phyloP scores from a whole-genome alignment of 73 alveolate genomes.

The Halteria grandinella region DNA sequence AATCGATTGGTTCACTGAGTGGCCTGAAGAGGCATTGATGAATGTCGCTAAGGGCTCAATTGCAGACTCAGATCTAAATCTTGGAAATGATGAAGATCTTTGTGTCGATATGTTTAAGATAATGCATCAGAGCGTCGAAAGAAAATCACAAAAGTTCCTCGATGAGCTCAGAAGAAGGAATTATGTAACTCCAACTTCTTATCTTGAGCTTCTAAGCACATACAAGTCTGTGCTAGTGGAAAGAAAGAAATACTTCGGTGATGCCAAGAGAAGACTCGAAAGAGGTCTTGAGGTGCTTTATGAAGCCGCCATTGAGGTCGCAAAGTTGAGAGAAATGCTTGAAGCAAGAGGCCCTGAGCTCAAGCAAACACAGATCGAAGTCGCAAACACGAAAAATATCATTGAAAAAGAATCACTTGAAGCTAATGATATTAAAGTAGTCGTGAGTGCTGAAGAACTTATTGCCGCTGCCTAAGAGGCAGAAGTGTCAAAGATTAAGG shows the following conservation, averaged over 20 bases:
- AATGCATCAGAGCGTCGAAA: conserved; percentile 92
- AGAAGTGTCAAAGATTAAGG: conserved; percentile 71
- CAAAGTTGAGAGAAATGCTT: conserved; percentile 82
- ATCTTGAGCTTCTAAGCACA: conserved; percentile 84
- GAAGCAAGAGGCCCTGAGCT: conserved; percentile 91
- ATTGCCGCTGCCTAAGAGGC: conserved; percentile 78
- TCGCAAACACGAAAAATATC: conserved; percentile 88
- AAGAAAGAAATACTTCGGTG: conserved; percentile 82
- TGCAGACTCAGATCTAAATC: conserved; percentile 61
- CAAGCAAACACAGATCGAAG: conserved; percentile 87
- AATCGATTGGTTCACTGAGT: conserved; percentile 92
- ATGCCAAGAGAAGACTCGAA: conserved; percentile 79
- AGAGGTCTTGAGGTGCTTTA: conserved; percentile 90
- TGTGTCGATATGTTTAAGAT: conserved; percentile 73
- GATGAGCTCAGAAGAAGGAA: conserved; percentile 89
- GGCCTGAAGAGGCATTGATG: conserved; percentile 97
- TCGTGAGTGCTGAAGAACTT: conserved; percentile 80
- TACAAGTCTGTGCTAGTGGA: conserved; percentile 78
- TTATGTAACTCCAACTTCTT: conserved; percentile 93
- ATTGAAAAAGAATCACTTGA: conserved; percentile 84
- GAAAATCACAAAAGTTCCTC: conserved; percentile 76
- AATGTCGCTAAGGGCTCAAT: conserved; percentile 85
- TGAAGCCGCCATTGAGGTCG: conserved; percentile 92
- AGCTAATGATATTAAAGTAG: conserved; percentile 77
- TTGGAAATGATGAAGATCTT: conserved; percentile 62